These are phyloP conservation scores for Durio zibethinus DNA, from an alignment of 345 rosid species.

Conservation along the genomic window DNA sequence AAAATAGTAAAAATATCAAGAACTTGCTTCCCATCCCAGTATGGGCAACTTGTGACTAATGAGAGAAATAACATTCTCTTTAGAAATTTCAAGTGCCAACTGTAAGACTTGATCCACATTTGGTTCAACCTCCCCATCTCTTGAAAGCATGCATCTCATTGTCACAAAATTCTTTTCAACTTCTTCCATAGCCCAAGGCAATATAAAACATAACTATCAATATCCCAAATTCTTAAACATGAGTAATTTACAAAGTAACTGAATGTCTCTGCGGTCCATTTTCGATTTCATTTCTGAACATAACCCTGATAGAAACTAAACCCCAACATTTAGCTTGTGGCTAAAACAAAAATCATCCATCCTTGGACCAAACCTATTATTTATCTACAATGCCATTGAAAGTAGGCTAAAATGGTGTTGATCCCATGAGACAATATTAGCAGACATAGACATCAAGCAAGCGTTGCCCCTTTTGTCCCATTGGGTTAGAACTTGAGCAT, in stretches of 20 bases:
- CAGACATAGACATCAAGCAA: not conserved
- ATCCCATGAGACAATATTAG: not conserved
- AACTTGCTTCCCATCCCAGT: conserved; percentile 91
- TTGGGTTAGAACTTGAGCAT: not conserved
- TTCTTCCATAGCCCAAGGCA: conserved; percentile 78
- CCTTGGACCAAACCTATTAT: not conserved
- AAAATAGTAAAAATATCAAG: not conserved
- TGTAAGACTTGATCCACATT: conserved; percentile 72
- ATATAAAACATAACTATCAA: not conserved
- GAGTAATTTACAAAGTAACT: not conserved
- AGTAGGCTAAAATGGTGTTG: not conserved
- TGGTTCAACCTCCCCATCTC: conserved; percentile 89
- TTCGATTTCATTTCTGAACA: not conserved
- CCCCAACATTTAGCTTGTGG: not conserved
- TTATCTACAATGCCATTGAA: not conserved
- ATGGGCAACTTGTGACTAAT: conserved; percentile 75
- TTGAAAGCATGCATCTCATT: conserved; percentile 73
- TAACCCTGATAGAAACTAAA: not conserved
- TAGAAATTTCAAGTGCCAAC: conserved; percentile 71
- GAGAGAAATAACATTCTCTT: conserved; percentile 77
- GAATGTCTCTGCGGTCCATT: not conserved
- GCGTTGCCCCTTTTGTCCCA: not conserved
- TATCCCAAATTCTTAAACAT: conserved; percentile 6
- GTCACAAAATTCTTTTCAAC: conserved; percentile 81
- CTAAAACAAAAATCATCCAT: not conserved